Evolutionary conservation across 176 grass and related monocot species (phyloP), one percentile per base, ranked within the genome.

Genomic region (Raddia distichophylla): DNA sequence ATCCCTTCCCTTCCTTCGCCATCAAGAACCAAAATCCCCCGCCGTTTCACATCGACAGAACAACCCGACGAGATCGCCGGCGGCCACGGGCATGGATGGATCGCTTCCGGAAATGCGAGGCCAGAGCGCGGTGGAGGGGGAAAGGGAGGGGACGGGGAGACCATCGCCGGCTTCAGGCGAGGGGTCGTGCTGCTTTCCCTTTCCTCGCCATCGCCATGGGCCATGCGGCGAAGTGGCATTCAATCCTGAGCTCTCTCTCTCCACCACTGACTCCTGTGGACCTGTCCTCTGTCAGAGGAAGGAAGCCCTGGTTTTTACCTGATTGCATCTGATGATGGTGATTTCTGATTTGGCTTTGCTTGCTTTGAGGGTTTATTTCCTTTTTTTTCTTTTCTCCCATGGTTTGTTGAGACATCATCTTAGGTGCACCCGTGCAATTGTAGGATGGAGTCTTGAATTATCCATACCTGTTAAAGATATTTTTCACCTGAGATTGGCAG

Each of bases 61-160:
- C 32, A 6, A 50, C 12, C 60, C 69, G 60, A 86, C 69, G 57
- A 51, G 18, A 73, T 82, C 69, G 4, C 45, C 9, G 66, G 66
- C 80, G n/a, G 10, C 58, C 8, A 37, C 5, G 4, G 63, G 13
- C 12, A 51, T n/a, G 12, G 46, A 40, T 46, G 64, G 7, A 11
- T 8, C 6, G 51, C 14, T 57, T 56, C 70, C 45, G 46, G 5
- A 85, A 71, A 43, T 53, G 56, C 42, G 65, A 70, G 9, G 52
- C 60, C 83, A 14, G 27, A 2, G 12, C 52, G 64, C 74, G 54
- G 74, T 84, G 82, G 82, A 42, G 63, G 53, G 12, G 0, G 52
- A 84, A 77, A 76, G 63, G 11, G 32, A n/a, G 32, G 40, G 9
- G 55, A 20, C 6, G 4, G 8, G 46, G 19, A 13, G 20, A 12